Conservation (phyloP, 805 yeast species). For the Lachancea kluyveri region DNA sequence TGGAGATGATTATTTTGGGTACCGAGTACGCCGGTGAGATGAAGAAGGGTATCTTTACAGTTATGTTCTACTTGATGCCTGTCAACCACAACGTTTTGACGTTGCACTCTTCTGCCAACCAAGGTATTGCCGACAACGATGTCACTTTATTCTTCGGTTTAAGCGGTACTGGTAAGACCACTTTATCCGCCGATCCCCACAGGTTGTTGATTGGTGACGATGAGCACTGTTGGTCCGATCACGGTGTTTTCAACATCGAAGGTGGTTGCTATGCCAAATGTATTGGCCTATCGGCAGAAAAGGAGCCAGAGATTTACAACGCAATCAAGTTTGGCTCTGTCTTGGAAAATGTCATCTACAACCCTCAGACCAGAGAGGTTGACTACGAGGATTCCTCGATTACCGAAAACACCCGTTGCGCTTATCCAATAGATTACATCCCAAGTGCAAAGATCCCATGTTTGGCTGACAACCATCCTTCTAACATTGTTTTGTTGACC, state of each 20-base stretch:
- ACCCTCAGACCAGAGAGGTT: constrained; percentile 69
- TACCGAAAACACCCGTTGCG: constrained; percentile 98
- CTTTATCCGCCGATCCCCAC: constrained; percentile 92
- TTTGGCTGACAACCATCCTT: constrained; percentile 82
- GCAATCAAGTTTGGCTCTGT: constrained; percentile 94
- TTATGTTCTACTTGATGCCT: constrained; percentile 98
- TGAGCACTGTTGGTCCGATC: constrained; percentile 98
- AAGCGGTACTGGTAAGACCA: constrained; percentile 98
- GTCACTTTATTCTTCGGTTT: constrained; percentile 94
- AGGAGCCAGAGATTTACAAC: constrained; percentile 96
- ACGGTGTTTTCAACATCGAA: constrained; percentile 98
- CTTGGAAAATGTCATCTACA: constrained; percentile 87
- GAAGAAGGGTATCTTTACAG: constrained; percentile 99
- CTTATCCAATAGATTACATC: constrained; percentile 94
- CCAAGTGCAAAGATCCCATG: constrained; percentile 97
- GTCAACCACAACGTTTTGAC: constrained; percentile 86
- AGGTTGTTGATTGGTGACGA: constrained; percentile 95
- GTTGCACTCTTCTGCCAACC: constrained; percentile 91
- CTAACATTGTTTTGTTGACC: constrained; percentile 84
- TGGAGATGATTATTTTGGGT: constrained; percentile 98
- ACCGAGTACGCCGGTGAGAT: constrained; percentile 99
- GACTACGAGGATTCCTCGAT: constrained; percentile 77
- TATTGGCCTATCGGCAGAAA: constrained; percentile 79
- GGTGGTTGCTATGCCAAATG: constrained; percentile 99
- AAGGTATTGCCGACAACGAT: constrained; percentile 74